Evolutionary conservation across 2,329 filamentous ascomycete genomes (phyloP), one percentile per base, ranked within the genome.

Genomic region (Trichoderma sp.): DNA sequence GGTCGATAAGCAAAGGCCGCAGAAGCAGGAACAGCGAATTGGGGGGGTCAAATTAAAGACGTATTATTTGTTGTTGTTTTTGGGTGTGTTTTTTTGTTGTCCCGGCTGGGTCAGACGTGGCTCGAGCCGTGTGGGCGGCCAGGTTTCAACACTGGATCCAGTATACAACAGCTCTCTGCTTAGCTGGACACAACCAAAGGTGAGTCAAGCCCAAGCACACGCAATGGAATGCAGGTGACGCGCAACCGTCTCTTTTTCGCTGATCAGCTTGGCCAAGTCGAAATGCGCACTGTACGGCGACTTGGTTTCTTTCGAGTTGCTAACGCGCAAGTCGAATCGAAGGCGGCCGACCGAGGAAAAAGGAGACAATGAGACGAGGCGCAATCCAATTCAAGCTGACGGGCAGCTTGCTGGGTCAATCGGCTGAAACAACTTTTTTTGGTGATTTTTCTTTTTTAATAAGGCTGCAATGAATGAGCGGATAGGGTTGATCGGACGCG

Each of bases 141-240:
- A 60, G 34, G 39, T 34, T 51, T 47, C 65, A 60, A 32, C 53
- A 28, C 65, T 32, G 36, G 65, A 28, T 43, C 63, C 30, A 66
- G 47, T 66, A 15, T 36, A 66, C 63, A 47, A 66, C 30, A n/a
- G 43, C 47, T 53, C 63, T 53, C 58, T 26, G 30, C 58, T 12
- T 14, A 36, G 34, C 34, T 18, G 60, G 21, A 28, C 34, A 36
- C 34, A 43, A 30, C 32, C 14, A 56, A 39, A 15, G 56, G 26
- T 58, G 56, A 58, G 56, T 58, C 56, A 24, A 62, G 32, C 11
- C 32, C 39, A 43, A 26, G 28, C 32, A 36, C 21, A 43, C 34
- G 65, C 30, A 58, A 39, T 14, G 66, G 66, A 69, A 69, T 69
- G 66, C 56, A 62, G 56, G n/a, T 58, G 66, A 69, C 66, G 66